These are phyloP conservation scores for Spathaspora sp. DNA, from an alignment of 805 yeast genomes.

Conservation along the genomic window DNA sequence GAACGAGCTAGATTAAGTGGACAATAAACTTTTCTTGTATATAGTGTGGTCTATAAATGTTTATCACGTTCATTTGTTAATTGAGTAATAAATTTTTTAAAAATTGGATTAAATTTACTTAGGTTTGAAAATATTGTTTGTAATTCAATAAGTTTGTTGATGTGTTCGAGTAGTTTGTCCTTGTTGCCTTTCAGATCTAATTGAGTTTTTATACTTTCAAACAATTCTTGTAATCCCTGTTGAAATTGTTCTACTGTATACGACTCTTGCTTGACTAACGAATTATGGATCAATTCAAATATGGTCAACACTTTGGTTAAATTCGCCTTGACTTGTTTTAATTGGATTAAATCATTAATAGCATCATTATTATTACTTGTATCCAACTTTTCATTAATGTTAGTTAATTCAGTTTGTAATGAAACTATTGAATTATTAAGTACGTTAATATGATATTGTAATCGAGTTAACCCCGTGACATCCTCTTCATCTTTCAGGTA, in stretches of 20 bases:
- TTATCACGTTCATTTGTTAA: constrained; percentile 9
- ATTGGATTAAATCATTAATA: constrained; percentile 26
- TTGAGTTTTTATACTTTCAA: constrained; percentile 43
- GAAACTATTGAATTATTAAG: constrained; percentile 56
- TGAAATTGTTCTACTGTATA: constrained; percentile 16
- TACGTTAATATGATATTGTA: constrained; percentile 65
- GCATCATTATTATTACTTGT: constrained; percentile 21
- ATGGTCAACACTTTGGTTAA: constrained; percentile 43
- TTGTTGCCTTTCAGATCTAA: constrained; percentile 32
- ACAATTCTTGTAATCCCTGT: constrained; percentile 41
- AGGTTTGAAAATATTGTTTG: constrained; percentile 53
- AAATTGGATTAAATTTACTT: constrained; percentile 46
- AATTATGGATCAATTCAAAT: constrained; percentile 35
- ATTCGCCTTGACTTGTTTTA: constrained; percentile 44
- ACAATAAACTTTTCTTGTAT: not conserved
- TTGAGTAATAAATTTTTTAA: constrained; percentile 41
- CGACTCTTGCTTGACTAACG: constrained; percentile 5
- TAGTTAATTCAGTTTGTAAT: constrained; percentile 44
- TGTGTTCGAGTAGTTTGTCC: constrained; percentile 29
- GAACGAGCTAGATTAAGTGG: constrained; percentile 18
- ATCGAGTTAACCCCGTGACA: constrained; percentile 44
- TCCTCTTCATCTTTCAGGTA: constrained; percentile 5
- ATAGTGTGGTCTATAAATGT: not conserved
- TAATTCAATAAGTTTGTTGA: constrained; percentile 46
- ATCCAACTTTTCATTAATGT: constrained; percentile 16